Percentiles rank a stretch among this genome's conserved stretches.
Evolutionary conservation across 768 basidiomycete genomes (phyloP).

Genomic region (Harrya chromipes): DNA sequence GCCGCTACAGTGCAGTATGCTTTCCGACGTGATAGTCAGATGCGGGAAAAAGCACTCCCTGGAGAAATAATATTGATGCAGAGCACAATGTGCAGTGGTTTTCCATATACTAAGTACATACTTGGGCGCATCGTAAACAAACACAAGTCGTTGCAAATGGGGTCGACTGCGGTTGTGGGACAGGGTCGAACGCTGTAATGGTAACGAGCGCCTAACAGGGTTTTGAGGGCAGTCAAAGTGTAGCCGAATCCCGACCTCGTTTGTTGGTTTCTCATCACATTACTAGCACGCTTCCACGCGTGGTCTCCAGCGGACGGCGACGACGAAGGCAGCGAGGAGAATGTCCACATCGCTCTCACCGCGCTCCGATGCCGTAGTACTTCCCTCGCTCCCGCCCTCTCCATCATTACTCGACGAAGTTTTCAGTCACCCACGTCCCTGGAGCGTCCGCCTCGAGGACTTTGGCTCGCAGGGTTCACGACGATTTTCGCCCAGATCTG

Average conservation of each 20-base stretch:
- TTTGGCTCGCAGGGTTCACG: constrained; percentile 19
- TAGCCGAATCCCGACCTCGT: constrained; percentile 15
- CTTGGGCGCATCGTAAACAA: too few species aligned
- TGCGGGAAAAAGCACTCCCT: too few species aligned
- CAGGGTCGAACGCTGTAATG: not conserved
- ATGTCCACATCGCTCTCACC: constrained; percentile 19
- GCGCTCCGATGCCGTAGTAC: constrained; percentile 4
- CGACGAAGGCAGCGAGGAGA: constrained; percentile 12
- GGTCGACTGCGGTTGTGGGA: constrained; percentile 32
- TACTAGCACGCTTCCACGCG: not conserved
- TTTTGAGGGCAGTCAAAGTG: constrained; percentile 3
- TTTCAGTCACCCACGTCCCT: constrained; percentile 34
- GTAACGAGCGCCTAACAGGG: constrained; percentile 39
- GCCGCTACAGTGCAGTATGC: too few species aligned
- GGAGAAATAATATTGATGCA: too few species aligned
- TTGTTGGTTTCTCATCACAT: not conserved
- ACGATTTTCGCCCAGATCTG: constrained; percentile 13
- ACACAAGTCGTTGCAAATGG: too few species aligned
- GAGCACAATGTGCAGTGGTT: too few species aligned
- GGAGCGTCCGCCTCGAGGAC: constrained; percentile 32
- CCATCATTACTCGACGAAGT: constrained; percentile 44
- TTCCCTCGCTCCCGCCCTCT: constrained; percentile 38
- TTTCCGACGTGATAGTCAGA: too few species aligned
- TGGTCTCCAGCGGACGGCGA: constrained; percentile 5
- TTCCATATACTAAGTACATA: too few species aligned